Evolutionary conservation across 768 basidiomycete species (phyloP).

Genomic region (Leucosporidium creatinivorum): DNA sequence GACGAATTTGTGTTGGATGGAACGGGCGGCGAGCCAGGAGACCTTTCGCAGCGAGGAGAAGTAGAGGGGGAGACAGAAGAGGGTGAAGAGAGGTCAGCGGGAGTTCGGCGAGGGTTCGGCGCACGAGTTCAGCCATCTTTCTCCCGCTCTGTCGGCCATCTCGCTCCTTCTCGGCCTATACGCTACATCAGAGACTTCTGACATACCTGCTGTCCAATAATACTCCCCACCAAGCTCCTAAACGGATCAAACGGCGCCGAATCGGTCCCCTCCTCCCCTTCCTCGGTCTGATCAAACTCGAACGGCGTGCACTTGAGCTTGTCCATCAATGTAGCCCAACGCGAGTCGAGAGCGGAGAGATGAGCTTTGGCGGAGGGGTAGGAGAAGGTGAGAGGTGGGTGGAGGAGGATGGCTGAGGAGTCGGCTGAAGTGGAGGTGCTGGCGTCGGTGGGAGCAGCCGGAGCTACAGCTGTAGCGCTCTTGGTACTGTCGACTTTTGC

Average conservation of each 20-base stretch:
- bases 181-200: too few species aligned
- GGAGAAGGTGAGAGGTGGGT: slow-evolving; percentile 66
- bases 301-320: slow-evolving; percentile 67
- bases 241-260: slow-evolving; percentile 62
- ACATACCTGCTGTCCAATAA: too few species aligned
- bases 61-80: slow-evolving; percentile 59
- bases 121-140: too few species aligned
- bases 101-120: slow-evolving; percentile 53
- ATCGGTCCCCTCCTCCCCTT: slow-evolving; percentile 39
- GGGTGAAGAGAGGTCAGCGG: slow-evolving; percentile 56
- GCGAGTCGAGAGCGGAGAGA: slow-evolving; percentile 57
- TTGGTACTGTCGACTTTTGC: background rate
- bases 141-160: too few species aligned
- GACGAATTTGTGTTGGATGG: slow-evolving; percentile 71
- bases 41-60: slow-evolving; percentile 62
- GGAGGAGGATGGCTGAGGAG: slow-evolving; percentile 46
- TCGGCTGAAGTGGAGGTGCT: background rate
- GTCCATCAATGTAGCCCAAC: slow-evolving; percentile 64
- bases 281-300: slow-evolving; percentile 50
- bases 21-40: slow-evolving; percentile 76
- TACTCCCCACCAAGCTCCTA: slow-evolving; percentile 45
- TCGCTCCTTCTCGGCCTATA: too few species aligned
- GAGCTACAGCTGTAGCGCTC: background rate
- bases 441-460: background rate
- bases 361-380: slow-evolving; percentile 68